These are phyloP conservation scores for Dendrocalamus latiflorus DNA, from an alignment of 202 grass and related monocot species.

Conservation along the genomic window DNA sequence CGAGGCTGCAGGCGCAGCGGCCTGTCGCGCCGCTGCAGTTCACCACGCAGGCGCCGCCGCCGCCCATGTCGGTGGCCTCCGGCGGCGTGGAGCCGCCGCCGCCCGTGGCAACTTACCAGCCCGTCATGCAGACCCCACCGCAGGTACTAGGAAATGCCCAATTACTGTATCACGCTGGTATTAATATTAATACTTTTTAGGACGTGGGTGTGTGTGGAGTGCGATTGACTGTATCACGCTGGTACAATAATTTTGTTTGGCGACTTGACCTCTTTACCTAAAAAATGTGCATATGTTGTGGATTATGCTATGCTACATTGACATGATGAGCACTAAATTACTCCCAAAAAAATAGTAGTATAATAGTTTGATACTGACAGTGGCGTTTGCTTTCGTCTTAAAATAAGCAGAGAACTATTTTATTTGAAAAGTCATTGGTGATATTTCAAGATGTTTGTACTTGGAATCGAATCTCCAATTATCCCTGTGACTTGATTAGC, in stretches of 20 bases:
- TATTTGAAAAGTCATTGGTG: too few species aligned
- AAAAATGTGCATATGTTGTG: neutral
- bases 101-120: conserved; percentile 36
- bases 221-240: conserved; percentile 7
- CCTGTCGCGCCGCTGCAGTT: conserved; percentile 70
- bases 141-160: conserved; percentile 37
- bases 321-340: neutral
- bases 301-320: neutral
- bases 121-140: conserved; percentile 30
- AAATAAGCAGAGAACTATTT: too few species aligned
- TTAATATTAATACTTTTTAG: too few species aligned
- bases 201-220: conserved; percentile 25
- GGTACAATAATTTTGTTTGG: too few species aligned
- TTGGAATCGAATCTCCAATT: too few species aligned
- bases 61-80: conserved; percentile 42
- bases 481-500: too few species aligned
- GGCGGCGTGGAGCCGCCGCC: too few species aligned
- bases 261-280: neutral
- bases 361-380: neutral
- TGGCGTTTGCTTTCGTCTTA: too few species aligned
- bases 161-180: too few species aligned
- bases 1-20: conserved; percentile 72
- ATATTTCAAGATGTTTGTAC: too few species aligned
- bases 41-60: conserved; percentile 50
- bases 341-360: too few species aligned